A percentile compares a stretch with the other conserved stretches of the same genome.
Evolutionary conservation across 768 basidiomycete species (phyloP).

Genomic region (Brasilioporus rufonigricans): DNA sequence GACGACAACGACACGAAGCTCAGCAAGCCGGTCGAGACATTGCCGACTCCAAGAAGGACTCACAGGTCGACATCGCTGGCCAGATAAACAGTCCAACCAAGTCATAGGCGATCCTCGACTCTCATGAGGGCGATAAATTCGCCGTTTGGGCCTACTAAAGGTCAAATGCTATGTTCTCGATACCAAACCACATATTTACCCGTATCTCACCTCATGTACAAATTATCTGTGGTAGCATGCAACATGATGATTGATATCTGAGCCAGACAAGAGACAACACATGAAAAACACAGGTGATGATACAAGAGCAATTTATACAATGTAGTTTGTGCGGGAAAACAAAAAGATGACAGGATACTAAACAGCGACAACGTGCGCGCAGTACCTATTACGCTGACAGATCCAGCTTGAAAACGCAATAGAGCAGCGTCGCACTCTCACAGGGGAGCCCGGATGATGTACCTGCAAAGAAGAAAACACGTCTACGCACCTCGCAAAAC

Average conservation of each 20-base stretch:
- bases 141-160: too few species aligned
- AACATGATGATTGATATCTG: background rate
- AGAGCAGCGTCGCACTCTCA: slow-evolving; percentile 52
- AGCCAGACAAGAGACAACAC: background rate
- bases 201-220: background rate
- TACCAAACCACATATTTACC: too few species aligned
- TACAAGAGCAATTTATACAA: too few species aligned
- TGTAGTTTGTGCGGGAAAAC: background rate
- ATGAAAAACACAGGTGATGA: background rate
- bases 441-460: slow-evolving; percentile 52
- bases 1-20: slow-evolving; percentile 27
- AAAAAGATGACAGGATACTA: background rate
- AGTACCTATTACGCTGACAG: slow-evolving; percentile 21
- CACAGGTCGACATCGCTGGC: background rate
- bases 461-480: slow-evolving; percentile 32
- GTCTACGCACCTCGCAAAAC: slow-evolving; percentile 53
- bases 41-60: background rate
- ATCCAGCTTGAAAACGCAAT: slow-evolving; percentile 56
- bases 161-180: background rate
- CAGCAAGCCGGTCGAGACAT: background rate
- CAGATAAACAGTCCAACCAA: background rate
- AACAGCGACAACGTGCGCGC: background rate
- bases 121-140: too few species aligned
- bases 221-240: background rate
- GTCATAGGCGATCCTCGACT: background rate